phyloP scores from a whole-genome alignment of 306 rosid species.

The Medicago truncatula region MtrunA17r5.0-ANR NC_053049.1:33433001-33433500 shows the following conservation, averaged over 20 bases:
- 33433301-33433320: no score
- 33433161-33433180: not conserved
- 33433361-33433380: slow-evolving; percentile 1
- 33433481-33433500: slow-evolving; percentile 87
- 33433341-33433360: slow-evolving; percentile 1
- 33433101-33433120: not conserved
- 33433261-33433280: slow-evolving; percentile 26
- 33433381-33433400: slow-evolving; percentile 38
- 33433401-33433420: slow-evolving; percentile 86
- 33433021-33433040: not conserved
- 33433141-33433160: not conserved
- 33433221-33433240: slow-evolving; percentile 2
- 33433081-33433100: not conserved
- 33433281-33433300: slow-evolving; percentile 22
- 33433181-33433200: not conserved
- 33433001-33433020: not conserved
- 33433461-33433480: slow-evolving; percentile 91
- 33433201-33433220: not conserved
- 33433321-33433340: slow-evolving; percentile 1
- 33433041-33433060: not conserved
- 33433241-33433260: not conserved
- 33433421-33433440: slow-evolving; percentile 99
- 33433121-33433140: not conserved
- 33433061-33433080: not conserved
- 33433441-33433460: slow-evolving; percentile 80